Conservation (phyloP, 495 filamentous ascomycete species). For the Hypoxylon trugodes region DNA sequence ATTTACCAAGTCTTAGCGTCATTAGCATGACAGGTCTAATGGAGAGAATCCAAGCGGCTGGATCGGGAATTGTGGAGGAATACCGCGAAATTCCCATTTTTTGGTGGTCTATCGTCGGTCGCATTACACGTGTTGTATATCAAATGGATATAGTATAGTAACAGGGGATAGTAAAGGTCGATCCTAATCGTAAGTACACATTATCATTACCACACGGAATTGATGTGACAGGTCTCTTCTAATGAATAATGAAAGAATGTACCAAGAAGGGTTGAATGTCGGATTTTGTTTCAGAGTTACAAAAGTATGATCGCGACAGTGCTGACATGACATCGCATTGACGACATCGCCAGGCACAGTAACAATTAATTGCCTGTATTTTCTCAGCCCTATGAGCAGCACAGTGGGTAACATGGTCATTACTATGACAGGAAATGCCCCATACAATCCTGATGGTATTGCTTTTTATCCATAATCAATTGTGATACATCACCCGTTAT, state of each 20-base stretch:
- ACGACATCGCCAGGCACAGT: slow-evolving; percentile 14
- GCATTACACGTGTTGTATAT: neutral
- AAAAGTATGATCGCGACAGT: neutral
- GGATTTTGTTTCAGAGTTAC: slow-evolving; percentile 13
- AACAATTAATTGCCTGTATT: neutral
- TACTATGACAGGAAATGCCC: neutral
- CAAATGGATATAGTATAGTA: neutral
- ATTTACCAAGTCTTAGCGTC: neutral
- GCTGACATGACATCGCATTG: slow-evolving; percentile 21
- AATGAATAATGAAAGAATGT: neutral
- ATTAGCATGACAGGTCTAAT: neutral
- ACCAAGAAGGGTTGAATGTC: neutral
- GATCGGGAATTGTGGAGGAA: neutral
- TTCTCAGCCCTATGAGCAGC: slow-evolving; percentile 8
- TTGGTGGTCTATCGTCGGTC: neutral
- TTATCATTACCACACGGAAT: neutral
- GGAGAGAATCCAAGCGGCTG: neutral
- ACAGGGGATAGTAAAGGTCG: slow-evolving; percentile 9
- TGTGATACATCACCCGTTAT: neutral
- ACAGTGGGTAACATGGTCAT: neutral
- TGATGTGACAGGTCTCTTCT: neutral
- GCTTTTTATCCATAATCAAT: neutral
- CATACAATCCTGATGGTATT: no score
- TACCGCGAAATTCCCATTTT: neutral
- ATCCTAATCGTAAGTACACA: neutral